These are phyloP conservation scores for Calonectria pteridis DNA, from an alignment of 2,329 filamentous ascomycete genomes.

Conservation along the genomic window DNA sequence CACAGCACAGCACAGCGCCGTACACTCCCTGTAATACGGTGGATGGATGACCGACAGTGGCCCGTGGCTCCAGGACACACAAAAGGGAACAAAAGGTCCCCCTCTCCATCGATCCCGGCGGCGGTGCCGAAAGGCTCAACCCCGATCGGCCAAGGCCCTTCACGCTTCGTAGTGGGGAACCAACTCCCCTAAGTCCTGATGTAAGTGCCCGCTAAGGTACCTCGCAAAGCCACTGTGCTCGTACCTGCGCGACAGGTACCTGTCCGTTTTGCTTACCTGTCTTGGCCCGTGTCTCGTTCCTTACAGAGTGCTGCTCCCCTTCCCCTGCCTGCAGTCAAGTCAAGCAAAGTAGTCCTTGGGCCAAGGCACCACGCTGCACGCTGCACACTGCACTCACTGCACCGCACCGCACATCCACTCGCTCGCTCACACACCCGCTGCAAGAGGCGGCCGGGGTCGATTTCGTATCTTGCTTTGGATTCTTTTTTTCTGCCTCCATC, in stretches of 20 bases:
- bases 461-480: slow-evolving; percentile 27
- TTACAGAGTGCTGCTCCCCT: slow-evolving; percentile 1
- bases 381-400: slow-evolving; percentile 2
- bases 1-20: not conserved
- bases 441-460: slow-evolving; percentile 21
- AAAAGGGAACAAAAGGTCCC: not conserved
- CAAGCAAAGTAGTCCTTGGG: slow-evolving; percentile 2
- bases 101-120: not conserved
- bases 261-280: slow-evolving; percentile 14
- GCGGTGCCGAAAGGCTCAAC: not conserved
- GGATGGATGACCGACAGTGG: no score
- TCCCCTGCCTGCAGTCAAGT: not conserved
- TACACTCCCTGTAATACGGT: not conserved
- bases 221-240: not conserved
- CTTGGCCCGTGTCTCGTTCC: slow-evolving; percentile 8
- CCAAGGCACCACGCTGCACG: slow-evolving; percentile 3
- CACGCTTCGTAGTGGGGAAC: slow-evolving; percentile 5
- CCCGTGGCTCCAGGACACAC: not conserved
- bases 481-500: slow-evolving; percentile 17
- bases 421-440: slow-evolving; percentile 20
- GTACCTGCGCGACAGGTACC: slow-evolving; percentile 7
- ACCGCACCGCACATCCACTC: not conserved
- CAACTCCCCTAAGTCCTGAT: slow-evolving; percentile 5
- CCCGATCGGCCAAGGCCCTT: slow-evolving; percentile 1
- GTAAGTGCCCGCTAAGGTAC: slow-evolving; percentile 9